A percentile compares a stretch with the other conserved stretches of the same genome.
phyloP scores from a whole-genome alignment of 2,329 filamentous ascomycete genomes.

The Cytospora leucostoma region DNA sequence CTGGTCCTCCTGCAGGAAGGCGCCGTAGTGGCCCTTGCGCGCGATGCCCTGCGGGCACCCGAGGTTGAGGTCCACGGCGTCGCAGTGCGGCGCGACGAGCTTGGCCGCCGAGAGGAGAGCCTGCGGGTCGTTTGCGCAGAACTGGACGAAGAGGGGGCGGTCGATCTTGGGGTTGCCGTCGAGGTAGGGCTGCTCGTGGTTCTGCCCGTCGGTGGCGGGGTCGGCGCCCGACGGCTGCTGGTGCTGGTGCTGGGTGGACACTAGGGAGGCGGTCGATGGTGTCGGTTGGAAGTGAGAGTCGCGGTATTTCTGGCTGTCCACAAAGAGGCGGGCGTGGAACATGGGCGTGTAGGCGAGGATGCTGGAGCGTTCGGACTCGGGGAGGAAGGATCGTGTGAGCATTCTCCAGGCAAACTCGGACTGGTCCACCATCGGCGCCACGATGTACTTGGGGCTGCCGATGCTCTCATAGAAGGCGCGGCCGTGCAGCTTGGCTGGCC shows the following conservation, averaged over 20 bases:
- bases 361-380: conserved; percentile 60
- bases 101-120: conserved; percentile 77
- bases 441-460: conserved; percentile 83
- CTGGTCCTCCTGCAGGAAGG: conserved; percentile 93
- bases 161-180: conserved; percentile 87
- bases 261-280: conserved; percentile 27
- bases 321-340: conserved; percentile 90
- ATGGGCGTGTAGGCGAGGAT: conserved; percentile 93
- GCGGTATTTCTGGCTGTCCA: conserved; percentile 74
- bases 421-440: conserved; percentile 98
- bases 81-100: conserved; percentile 81
- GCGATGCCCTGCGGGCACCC: conserved; percentile 97
- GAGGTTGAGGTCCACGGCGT: conserved; percentile 92
- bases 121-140: conserved; percentile 88
- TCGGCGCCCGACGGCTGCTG: background rate
- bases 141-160: conserved; percentile 91
- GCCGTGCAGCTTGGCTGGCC: conserved; percentile 67
- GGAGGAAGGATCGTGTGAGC: conserved; percentile 89
- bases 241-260: conserved; percentile 1
- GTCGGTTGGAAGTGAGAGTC: conserved; percentile 77
- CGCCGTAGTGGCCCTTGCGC: conserved; percentile 84
- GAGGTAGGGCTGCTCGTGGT: conserved; percentile 54
- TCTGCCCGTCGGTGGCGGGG: conserved; percentile 30
- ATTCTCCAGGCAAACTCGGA: conserved; percentile 98
- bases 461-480: conserved; percentile 94